Percentiles rank a stretch among this genome's conserved stretches.
phyloP scores from a whole-genome alignment of 257 asterid genomes.

The Henckelia pumila region DNA sequence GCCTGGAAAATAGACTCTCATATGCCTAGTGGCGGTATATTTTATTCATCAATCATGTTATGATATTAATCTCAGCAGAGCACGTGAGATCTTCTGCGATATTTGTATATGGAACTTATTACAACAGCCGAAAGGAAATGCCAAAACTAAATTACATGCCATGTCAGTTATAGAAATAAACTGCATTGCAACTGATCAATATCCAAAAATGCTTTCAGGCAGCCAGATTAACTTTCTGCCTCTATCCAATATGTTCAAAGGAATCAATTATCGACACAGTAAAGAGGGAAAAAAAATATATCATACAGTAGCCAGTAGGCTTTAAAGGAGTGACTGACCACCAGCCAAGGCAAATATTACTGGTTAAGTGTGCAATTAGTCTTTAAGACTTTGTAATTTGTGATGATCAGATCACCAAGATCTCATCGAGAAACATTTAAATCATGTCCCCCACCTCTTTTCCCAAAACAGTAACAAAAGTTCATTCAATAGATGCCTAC shows the following conservation, averaged over 20 bases:
- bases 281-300: background rate
- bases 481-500: constrained; percentile 41
- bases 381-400: background rate
- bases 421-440: too few relatives aligned
- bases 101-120: background rate
- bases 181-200: too few relatives aligned
- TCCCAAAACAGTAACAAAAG: background rate
- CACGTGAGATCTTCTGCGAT: background rate
- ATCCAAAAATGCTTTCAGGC: background rate
- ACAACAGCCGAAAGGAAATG: too few relatives aligned
- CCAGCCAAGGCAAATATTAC: background rate
- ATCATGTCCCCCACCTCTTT: too few relatives aligned
- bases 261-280: background rate
- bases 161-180: too few relatives aligned
- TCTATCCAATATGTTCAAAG: background rate
- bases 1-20: background rate
- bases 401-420: too few relatives aligned
- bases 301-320: background rate
- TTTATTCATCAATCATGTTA: background rate
- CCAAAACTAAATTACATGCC: too few relatives aligned
- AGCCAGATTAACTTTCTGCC: background rate
- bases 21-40: background rate
- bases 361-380: background rate
- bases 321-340: background rate
- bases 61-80: background rate